phyloP scores from a whole-genome alignment of 1,284 basidiomycete species.

The Cutaneotrichosporon sp. region DNA sequence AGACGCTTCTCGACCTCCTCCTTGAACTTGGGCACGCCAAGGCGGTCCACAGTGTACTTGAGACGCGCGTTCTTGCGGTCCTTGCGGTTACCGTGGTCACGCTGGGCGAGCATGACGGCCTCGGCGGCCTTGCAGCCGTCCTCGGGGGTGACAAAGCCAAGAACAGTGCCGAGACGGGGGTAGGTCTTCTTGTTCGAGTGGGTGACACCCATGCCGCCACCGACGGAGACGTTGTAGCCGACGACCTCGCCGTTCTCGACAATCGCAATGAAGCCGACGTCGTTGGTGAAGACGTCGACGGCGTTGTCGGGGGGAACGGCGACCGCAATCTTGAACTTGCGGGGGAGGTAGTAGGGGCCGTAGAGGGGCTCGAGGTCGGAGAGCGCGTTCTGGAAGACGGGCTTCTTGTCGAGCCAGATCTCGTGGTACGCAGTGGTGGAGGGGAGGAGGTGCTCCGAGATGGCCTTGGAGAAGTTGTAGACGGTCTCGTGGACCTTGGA shows the following conservation, averaged over 20 bases:
- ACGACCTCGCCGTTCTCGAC: slow-evolving; percentile 71
- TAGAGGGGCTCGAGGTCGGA: slow-evolving; percentile 96
- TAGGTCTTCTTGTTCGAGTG: slow-evolving; percentile 99
- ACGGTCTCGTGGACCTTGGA: slow-evolving; percentile 83
- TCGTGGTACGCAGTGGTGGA: slow-evolving; percentile 95
- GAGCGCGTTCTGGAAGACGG: slow-evolving; percentile 85
- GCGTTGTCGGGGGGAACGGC: slow-evolving; percentile 97
- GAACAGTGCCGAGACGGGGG: slow-evolving; percentile 80
- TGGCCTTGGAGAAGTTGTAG: slow-evolving; percentile 79
- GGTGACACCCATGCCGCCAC: slow-evolving; percentile 99
- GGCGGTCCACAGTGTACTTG: slow-evolving; percentile 96
- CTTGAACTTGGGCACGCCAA: slow-evolving; percentile 84
- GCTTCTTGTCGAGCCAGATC: slow-evolving; percentile 97
- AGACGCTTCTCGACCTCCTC: slow-evolving; percentile 86
- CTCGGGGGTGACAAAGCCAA: slow-evolving; percentile 90
- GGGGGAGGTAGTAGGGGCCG: slow-evolving; percentile 94
- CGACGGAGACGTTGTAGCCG: slow-evolving; percentile 87
- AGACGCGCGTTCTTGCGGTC: slow-evolving; percentile 82
- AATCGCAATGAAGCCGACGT: slow-evolving; percentile 93
- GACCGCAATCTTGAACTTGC: slow-evolving; percentile 98
- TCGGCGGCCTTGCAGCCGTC: slow-evolving; percentile 87
- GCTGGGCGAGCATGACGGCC: slow-evolving; percentile 88
- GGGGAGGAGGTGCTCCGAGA: slow-evolving; percentile 87
- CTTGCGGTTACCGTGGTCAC: slow-evolving; percentile 92
- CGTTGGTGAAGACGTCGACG: slow-evolving; percentile 94